Conservation (phyloP, 768 basidiomycete genomes). For the Phanerochaete sordida region DNA sequence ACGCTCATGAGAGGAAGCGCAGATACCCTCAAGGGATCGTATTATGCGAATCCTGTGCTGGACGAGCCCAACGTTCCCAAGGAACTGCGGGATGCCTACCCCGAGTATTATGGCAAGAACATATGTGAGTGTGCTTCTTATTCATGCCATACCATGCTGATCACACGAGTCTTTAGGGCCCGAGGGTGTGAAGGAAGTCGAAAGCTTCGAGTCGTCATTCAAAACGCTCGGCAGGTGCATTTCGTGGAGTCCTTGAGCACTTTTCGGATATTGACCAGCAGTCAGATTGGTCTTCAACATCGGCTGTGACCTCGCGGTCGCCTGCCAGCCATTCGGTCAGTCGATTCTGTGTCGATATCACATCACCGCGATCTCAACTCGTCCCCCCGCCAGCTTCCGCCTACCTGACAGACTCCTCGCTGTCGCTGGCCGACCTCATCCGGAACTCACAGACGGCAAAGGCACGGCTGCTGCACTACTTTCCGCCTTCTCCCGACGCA, state of each 20-base stretch:
- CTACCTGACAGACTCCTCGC: slow-evolving; percentile 58
- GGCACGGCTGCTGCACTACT: slow-evolving; percentile 95
- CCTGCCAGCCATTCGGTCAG: slow-evolving; percentile 95
- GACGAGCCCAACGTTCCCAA: slow-evolving; percentile 62
- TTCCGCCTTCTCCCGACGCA: slow-evolving; percentile 56
- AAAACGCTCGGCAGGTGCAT: slow-evolving; percentile 71
- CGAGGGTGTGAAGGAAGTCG: slow-evolving; percentile 50
- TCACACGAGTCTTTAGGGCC: slow-evolving; percentile 50
- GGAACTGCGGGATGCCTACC: slow-evolving; percentile 53
- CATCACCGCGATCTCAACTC: not conserved
- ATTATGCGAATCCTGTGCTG: slow-evolving; percentile 83
- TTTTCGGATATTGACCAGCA: not conserved
- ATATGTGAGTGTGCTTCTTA: slow-evolving; percentile 59
- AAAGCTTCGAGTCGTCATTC: slow-evolving; percentile 85
- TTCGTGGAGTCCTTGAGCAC: not conserved
- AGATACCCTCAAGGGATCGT: slow-evolving; percentile 90
- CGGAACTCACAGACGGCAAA: slow-evolving; percentile 79
- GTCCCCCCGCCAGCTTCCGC: slow-evolving; percentile 46
- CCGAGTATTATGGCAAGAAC: slow-evolving; percentile 85
- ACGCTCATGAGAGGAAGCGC: slow-evolving; percentile 4
- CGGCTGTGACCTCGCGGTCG: slow-evolving; percentile 75
- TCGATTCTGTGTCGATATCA: no score
- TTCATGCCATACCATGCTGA: not conserved
- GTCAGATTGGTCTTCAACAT: slow-evolving; percentile 75
- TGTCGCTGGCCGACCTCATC: slow-evolving; percentile 73